Evolutionary conservation across 192 early-diverging fungal genomes (phyloP).

Genomic region (Paraglomus occultum): DNA sequence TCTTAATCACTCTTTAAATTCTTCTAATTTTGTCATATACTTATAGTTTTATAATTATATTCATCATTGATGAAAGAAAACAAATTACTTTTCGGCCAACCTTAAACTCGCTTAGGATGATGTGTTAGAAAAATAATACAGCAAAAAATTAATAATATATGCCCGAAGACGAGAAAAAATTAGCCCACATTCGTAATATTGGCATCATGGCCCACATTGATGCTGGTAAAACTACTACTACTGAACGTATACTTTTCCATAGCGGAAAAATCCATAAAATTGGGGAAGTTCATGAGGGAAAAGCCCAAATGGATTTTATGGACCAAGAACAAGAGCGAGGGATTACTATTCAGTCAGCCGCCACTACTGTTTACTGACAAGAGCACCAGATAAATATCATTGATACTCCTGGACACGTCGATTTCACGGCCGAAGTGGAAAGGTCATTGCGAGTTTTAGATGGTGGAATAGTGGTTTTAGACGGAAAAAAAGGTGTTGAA

Average conservation of each 20-base stretch:
- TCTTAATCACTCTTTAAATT: no score
- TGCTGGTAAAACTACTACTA: slow-evolving; percentile 25
- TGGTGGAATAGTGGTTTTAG: slow-evolving; percentile 7
- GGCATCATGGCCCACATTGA: slow-evolving; percentile 21
- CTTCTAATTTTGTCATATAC: no score
- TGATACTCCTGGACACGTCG: slow-evolving; percentile 13
- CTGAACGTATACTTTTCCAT: slow-evolving; percentile 16
- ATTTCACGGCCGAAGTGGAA: slow-evolving; percentile 17
- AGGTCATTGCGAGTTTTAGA: slow-evolving; percentile 12
- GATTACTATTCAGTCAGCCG: slow-evolving; percentile 12
- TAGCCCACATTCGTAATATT: slow-evolving; percentile 13
- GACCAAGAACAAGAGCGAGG: not conserved
- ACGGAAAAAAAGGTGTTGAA: slow-evolving; percentile 14
- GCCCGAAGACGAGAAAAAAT: slow-evolving; percentile 10
- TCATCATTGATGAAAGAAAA: no score
- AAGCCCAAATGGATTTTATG: not conserved
- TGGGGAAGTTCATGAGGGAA: slow-evolving; percentile 1
- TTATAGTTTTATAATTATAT: no score
- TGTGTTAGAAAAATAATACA: no score
- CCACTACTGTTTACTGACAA: not conserved
- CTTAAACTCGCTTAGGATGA: no score
- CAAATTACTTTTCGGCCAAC: no score
- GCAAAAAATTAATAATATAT: slow-evolving; percentile 16
- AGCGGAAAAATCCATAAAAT: slow-evolving; percentile 10
- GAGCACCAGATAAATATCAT: slow-evolving; percentile 4